Evolutionary conservation across 2,329 filamentous ascomycete species (phyloP).

Genomic region (Scedosporium minutisporum): DNA sequence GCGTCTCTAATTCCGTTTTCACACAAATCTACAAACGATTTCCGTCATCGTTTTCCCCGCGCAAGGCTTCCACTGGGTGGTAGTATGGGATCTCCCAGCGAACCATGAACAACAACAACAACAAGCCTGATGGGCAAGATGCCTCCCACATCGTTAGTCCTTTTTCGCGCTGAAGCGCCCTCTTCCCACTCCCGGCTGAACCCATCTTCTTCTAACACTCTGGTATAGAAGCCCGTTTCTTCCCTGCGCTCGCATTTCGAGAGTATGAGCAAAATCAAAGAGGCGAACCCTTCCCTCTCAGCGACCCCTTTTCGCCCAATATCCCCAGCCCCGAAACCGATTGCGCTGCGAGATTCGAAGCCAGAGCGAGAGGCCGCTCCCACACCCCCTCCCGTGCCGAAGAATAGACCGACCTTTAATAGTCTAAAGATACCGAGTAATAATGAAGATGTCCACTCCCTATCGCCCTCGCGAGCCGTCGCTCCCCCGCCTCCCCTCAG

Average conservation of each 20-base stretch:
- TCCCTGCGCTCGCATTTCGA: conserved; percentile 75
- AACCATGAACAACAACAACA: conserved; percentile 13
- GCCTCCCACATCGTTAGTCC: conserved; percentile 62
- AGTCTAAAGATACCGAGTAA: conserved; percentile 7
- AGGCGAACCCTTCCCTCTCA: conserved; percentile 19
- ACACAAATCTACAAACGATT: background rate
- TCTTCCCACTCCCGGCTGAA: background rate
- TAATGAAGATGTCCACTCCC: conserved; percentile 2
- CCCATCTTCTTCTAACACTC: background rate
- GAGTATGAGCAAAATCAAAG: conserved; percentile 52
- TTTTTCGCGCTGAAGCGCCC: background rate
- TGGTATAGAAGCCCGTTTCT: conserved; percentile 63
- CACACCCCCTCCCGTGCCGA: conserved; percentile 21
- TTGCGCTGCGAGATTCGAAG: conserved; percentile 29
- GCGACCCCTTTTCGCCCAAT: conserved; percentile 19
- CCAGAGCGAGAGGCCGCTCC: conserved; percentile 24
- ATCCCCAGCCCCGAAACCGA: conserved; percentile 30
- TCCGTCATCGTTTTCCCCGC: background rate
- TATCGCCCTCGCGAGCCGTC: conserved; percentile 27
- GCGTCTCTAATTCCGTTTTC: background rate
- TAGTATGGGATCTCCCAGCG: conserved; percentile 8
- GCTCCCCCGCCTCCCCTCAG: conserved; percentile 34
- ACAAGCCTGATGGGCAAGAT: conserved; percentile 51
- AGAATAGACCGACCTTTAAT: conserved; percentile 22
- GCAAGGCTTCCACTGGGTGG: background rate